A percentile compares a stretch with the other conserved stretches of the same genome.
Evolutionary conservation across 2,329 filamentous ascomycete genomes (phyloP).

Genomic region (Aspergillus fijiensis): DNA sequence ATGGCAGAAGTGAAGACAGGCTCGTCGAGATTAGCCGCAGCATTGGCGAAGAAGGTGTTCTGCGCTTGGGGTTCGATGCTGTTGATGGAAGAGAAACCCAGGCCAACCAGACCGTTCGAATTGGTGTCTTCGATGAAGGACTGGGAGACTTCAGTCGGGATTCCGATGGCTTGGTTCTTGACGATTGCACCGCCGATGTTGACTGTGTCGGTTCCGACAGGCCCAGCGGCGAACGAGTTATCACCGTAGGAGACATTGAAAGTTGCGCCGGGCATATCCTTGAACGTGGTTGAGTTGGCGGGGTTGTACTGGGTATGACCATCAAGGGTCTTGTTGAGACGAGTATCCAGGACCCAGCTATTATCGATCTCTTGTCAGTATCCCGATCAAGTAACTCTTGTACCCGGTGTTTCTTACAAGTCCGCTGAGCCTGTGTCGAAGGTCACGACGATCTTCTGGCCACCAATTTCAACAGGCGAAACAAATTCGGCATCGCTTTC

Average conservation of each 20-base stretch:
- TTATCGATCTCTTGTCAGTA: not conserved
- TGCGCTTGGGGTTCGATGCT: conserved; percentile 62
- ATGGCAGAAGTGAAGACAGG: conserved; percentile 72
- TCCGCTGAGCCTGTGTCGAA: conserved; percentile 77
- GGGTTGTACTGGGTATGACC: conserved; percentile 59
- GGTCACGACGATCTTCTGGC: conserved; percentile 66
- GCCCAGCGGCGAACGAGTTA: conserved; percentile 60
- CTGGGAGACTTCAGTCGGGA: conserved; percentile 59
- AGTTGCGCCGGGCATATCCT: conserved; percentile 49
- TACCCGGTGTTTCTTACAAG: conserved; percentile 48
- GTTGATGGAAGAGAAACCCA: conserved; percentile 66
- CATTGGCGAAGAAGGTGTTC: conserved; percentile 73
- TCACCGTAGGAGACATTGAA: conserved; percentile 72
- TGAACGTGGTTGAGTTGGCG: conserved; percentile 52
- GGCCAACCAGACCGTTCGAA: conserved; percentile 68
- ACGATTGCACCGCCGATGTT: conserved; percentile 65
- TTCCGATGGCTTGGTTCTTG: conserved; percentile 63
- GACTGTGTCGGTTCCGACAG: conserved; percentile 66
- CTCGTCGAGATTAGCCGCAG: conserved; percentile 58
- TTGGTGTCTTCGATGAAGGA: conserved; percentile 60
- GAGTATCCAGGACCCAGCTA: conserved; percentile 69
- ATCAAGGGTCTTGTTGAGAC: conserved; percentile 48
- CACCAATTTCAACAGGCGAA: conserved; percentile 67
- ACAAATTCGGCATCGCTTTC: conserved; percentile 69
- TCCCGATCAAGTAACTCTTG: conserved; percentile 1